Evolutionary conservation across 2,329 filamentous ascomycete genomes (phyloP).

Genomic region (Cercospora sojina): DNA sequence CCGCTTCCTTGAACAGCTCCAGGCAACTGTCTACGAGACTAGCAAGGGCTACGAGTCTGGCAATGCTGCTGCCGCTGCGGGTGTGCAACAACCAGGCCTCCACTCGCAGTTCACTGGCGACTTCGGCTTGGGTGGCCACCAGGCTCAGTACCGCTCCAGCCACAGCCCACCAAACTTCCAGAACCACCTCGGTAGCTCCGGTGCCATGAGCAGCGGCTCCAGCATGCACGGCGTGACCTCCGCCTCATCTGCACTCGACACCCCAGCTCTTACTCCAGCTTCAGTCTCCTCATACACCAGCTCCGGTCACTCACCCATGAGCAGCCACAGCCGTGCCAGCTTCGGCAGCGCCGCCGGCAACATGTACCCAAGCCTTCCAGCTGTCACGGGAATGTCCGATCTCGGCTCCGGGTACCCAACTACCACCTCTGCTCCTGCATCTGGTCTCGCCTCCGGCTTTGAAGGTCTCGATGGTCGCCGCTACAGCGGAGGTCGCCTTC

Average conservation of each 20-base stretch:
- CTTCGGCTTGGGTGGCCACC: conserved; percentile 52
- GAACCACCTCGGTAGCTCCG: conserved; percentile 32
- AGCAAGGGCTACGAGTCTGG: conserved; percentile 77
- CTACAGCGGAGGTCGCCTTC: conserved; percentile 61
- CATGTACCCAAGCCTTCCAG: conserved; percentile 73
- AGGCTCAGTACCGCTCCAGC: conserved; percentile 52
- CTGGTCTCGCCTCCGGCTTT: conserved; percentile 66
- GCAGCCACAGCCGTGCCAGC: conserved; percentile 59
- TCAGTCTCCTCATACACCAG: conserved; percentile 70
- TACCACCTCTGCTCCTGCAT: conserved; percentile 65
- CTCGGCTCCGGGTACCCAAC: conserved; percentile 59
- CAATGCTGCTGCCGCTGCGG: conserved; percentile 69
- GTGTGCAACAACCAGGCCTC: conserved; percentile 70
- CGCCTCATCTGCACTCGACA: conserved; percentile 56
- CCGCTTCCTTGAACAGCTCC: conserved; percentile 92
- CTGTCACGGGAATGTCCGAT: conserved; percentile 65
- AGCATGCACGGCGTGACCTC: conserved; percentile 40
- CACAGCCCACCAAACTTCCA: conserved; percentile 54
- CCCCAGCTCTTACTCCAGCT: conserved; percentile 73
- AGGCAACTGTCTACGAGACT: conserved; percentile 93
- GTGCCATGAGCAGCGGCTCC: conserved; percentile 41
- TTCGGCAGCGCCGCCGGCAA: conserved; percentile 54
- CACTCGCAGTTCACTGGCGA: conserved; percentile 55
- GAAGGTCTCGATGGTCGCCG: conserved; percentile 61
- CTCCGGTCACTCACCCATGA: conserved; percentile 74